These are phyloP conservation scores for Stentor roeselii DNA, from an alignment of 73 alveolate genomes.

Conservation along the genomic window DNA sequence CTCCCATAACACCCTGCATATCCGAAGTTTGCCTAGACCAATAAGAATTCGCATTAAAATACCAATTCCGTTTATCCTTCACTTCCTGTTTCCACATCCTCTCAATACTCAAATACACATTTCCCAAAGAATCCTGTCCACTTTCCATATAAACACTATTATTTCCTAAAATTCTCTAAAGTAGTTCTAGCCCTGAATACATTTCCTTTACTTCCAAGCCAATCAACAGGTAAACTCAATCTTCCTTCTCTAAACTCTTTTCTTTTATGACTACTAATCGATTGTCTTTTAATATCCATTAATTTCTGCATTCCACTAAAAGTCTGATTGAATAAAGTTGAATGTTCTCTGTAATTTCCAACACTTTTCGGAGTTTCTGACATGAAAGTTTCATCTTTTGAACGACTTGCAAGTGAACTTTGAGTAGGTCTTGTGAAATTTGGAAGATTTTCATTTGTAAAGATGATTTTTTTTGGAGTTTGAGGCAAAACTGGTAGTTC, in stretches of 20 bases:
- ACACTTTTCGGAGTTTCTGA: not conserved
- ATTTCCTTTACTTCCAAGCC: too few species aligned
- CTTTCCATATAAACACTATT: not conserved
- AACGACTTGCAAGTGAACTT: not conserved
- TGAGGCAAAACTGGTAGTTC: too few species aligned
- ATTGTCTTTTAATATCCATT: not conserved
- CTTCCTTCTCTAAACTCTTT: too few species aligned
- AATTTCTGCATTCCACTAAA: not conserved
- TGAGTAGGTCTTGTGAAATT: not conserved
- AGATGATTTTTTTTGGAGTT: not conserved
- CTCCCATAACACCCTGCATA: constrained; percentile 63
- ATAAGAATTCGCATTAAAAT: constrained; percentile 42
- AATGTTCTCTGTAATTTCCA: not conserved
- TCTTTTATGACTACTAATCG: not conserved
- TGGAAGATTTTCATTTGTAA: not conserved
- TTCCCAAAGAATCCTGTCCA: constrained; percentile 59
- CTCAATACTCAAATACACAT: constrained; percentile 26
- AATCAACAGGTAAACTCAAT: too few species aligned
- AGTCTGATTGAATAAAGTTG: not conserved
- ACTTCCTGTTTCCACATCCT: constrained; percentile 57
- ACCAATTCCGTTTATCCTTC: constrained; percentile 43
- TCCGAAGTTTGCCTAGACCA: constrained; percentile 59
- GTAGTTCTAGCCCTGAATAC: too few species aligned
- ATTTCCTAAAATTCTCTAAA: too few species aligned
- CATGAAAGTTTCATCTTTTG: not conserved